Percentiles rank a stretch among this genome's conserved stretches.
Evolutionary conservation across 2,329 filamentous ascomycete genomes (phyloP).

Genomic region (Nemania sp.): DNA sequence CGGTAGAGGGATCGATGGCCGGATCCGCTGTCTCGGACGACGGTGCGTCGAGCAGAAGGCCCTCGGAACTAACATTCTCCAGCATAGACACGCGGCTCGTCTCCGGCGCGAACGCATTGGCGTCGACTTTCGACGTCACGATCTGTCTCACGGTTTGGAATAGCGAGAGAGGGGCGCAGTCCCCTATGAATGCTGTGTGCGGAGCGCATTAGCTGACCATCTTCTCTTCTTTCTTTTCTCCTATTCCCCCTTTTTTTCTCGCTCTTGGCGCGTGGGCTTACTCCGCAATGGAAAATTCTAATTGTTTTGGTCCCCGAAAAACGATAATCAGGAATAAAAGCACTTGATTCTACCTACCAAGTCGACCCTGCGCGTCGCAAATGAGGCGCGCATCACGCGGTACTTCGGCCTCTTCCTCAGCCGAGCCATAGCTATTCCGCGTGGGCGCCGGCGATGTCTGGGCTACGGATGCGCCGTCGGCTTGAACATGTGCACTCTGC

Average conservation of each 20-base stretch:
- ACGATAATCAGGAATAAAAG: too few species aligned
- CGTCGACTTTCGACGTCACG: slow-evolving; percentile 52
- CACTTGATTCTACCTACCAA: slow-evolving; percentile 45
- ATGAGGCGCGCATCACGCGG: slow-evolving; percentile 56
- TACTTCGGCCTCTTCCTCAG: slow-evolving; percentile 58
- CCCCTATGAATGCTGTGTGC: slow-evolving; percentile 53
- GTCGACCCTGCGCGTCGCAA: slow-evolving; percentile 55
- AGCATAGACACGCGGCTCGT: slow-evolving; percentile 54
- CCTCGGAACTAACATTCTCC: slow-evolving; percentile 47
- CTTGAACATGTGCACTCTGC: too few species aligned
- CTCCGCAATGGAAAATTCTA: too few species aligned
- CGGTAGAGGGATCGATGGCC: slow-evolving; percentile 21
- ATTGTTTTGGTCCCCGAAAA: too few species aligned
- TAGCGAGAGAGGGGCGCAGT: slow-evolving; percentile 59
- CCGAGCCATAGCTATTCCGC: slow-evolving; percentile 33
- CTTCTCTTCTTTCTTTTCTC: neutral
- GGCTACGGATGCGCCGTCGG: neutral
- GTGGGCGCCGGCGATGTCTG: slow-evolving; percentile 16
- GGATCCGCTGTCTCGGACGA: too few species aligned
- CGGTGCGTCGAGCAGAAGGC: slow-evolving; percentile 15
- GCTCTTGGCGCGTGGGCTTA: too few species aligned
- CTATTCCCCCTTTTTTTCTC: too few species aligned
- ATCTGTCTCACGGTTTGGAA: slow-evolving; percentile 59
- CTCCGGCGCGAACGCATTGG: slow-evolving; percentile 55
- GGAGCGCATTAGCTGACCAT: neutral